Conservation (phyloP, 495 filamentous ascomycete genomes). For the Pseudevernia furfuracea region DNA sequence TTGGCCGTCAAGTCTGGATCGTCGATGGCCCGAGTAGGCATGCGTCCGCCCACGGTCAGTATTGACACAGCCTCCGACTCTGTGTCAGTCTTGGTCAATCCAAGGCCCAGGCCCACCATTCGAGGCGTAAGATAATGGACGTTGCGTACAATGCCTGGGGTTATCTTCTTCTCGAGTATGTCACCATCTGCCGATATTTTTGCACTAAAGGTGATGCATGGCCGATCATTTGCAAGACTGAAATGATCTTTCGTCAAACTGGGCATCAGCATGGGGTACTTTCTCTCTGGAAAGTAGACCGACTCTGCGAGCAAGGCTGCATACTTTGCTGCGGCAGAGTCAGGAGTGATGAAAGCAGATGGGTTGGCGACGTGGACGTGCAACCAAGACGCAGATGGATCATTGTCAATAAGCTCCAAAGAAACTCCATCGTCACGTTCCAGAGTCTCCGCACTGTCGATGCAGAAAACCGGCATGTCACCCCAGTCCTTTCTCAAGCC, state of each 20-base stretch:
- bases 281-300: slow-evolving; percentile 67
- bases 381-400: slow-evolving; percentile 60
- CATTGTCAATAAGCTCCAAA: slow-evolving; percentile 52
- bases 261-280: slow-evolving; percentile 65
- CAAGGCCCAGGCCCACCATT: slow-evolving; percentile 36
- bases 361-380: slow-evolving; percentile 92
- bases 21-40: background rate
- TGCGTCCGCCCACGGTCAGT: slow-evolving; percentile 18
- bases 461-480: slow-evolving; percentile 66
- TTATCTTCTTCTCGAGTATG: slow-evolving; percentile 61
- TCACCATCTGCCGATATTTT: slow-evolving; percentile 58
- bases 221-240: slow-evolving; percentile 59
- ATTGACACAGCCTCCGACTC: slow-evolving; percentile 3
- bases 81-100: slow-evolving; percentile 13
- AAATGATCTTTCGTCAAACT: slow-evolving; percentile 51
- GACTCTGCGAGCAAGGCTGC: slow-evolving; percentile 57
- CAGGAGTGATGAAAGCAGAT: slow-evolving; percentile 62
- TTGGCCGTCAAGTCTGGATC: slow-evolving; percentile 21
- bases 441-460: slow-evolving; percentile 61
- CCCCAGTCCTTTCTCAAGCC: slow-evolving; percentile 63
- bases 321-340: slow-evolving; percentile 51
- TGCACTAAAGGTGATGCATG: slow-evolving; percentile 76
- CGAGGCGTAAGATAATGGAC: slow-evolving; percentile 67
- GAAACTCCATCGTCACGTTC: slow-evolving; percentile 92
- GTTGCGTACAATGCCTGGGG: slow-evolving; percentile 60